These are phyloP conservation scores for Polytolypa hystricis DNA, from an alignment of 2,329 filamentous ascomycete genomes.

Conservation along the genomic window DNA sequence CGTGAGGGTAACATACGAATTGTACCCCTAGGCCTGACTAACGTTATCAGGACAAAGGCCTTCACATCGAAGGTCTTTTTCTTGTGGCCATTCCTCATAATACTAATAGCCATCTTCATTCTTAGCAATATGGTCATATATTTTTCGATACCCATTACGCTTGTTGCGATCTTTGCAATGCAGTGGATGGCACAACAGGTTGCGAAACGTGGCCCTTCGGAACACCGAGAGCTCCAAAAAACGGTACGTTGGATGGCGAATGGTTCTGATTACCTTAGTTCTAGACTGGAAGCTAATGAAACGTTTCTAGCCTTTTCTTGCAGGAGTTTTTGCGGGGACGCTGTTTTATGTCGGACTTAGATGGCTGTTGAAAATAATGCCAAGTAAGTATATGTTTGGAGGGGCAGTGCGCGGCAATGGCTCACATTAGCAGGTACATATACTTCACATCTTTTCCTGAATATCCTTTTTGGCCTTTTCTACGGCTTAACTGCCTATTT, in stretches of 20 bases:
- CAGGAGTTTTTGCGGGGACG: conserved; percentile 83
- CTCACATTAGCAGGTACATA: conserved; percentile 50
- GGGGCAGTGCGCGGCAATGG: no score
- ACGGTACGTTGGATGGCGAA: conserved; percentile 51
- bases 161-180: conserved; percentile 53
- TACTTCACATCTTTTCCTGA: conserved; percentile 57
- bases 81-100: conserved; percentile 69
- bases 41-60: conserved; percentile 60
- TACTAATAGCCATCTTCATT: conserved; percentile 60
- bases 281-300: conserved; percentile 12
- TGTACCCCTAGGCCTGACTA: conserved; percentile 62
- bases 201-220: conserved; percentile 68
- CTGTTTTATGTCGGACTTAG: conserved; percentile 69
- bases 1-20: conserved; percentile 60
- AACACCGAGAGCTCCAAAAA: conserved; percentile 82
- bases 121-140: conserved; percentile 65
- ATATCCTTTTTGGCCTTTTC: conserved; percentile 59
- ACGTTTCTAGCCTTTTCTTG: conserved; percentile 62
- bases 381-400: conserved; percentile 54
- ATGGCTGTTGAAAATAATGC: conserved; percentile 65
- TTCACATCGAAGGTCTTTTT: conserved; percentile 84
- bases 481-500: conserved; percentile 68
- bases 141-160: conserved; percentile 60
- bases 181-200: conserved; percentile 70
- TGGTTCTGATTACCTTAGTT: conserved; percentile 4